Evolutionary conservation across 2,329 filamentous ascomycete species (phyloP), one percentile per base, ranked within the genome.

Genomic region (Claviceps pusilla): DNA sequence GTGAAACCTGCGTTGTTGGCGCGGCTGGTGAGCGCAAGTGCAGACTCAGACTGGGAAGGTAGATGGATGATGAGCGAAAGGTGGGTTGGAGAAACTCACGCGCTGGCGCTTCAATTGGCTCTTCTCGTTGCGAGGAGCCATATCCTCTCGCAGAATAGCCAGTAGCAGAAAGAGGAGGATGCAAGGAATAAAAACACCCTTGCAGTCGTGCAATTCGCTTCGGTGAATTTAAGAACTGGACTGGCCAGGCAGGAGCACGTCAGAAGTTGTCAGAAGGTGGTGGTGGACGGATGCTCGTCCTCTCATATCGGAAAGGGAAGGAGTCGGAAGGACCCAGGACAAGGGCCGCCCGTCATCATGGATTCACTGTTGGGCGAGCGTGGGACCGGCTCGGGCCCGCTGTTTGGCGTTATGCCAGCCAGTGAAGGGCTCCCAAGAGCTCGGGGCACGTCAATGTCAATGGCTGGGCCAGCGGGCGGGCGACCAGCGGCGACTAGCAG

Each of bases 31-130:
- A 67, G 65, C 49, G 46, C 57, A 56, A 57, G 52, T 54, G 47
- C 48, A 24, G 24, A 24, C 24, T 24, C 24, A 24, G 24, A 24
- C 24, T 24, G 24, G 24, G 24, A 24, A 24, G 24, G 24, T 24
- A 24, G 24, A 24, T 24, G 24, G 24, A 24, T 24, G 24, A 24
- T 24, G 24, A 24, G 24, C 24, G 24, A 24, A 56, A 35, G 51
- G 53, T 12, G 42, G 49, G 42, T 39, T 37, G 47, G 50, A 37
- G 35, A 42, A 9, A 74, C 79, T 66, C 76, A 93, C 88, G 69
- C 84, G 79, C 62, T 75, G 80, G 66, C 89, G 83, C 76, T 95
- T 95, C 73, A 93, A 81, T 72, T 87, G 85, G 74, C 84, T 89
- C 74, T 87, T 87, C 71, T 93, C 86, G 60, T 70, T 68, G 63